Base-by-base conservation (phyloP, 1,284 basidiomycete species). In the Coniferiporia weirii region DNA sequence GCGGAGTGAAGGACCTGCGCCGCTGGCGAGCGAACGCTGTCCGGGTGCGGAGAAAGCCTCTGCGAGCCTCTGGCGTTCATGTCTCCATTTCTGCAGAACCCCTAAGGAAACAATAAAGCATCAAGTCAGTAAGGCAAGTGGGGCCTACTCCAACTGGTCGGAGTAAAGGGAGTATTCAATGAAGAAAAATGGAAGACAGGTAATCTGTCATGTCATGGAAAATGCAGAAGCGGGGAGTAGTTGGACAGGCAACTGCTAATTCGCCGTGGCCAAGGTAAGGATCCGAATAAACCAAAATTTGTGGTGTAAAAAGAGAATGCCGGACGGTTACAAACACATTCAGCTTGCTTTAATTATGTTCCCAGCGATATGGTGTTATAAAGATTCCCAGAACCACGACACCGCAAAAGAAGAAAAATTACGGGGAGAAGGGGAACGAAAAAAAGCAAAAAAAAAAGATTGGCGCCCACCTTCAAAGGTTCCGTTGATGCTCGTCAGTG, bases 401-500 rank as follows among this genome's bases (percentile, higher is more conserved):
- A n/a, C n/a, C n/a, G 22, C 45, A 17, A 13, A 19, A 45, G 15
- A n/a, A 52, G 13, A 17, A 7, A 15, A 44, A 40, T 9, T 3
- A 40, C 38, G 6, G 3, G 27, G 43, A 32, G 27, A 35, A 7
- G 52, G 10, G 12, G 8, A 22, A 47, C 50, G 57, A 47, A 35
- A n/a, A 50, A 40, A 46, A 52, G 36, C 34, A 53, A 35, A 46
- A 20, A 34, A 34, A 32, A 32, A 27, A 27, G 48, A 49, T n/a
- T 15, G 8, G 15, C 19, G 8, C 71, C 19, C 36, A 84, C 85
- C 82, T 79, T 97, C 94, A 60, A 97, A 87, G 10, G 85, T 85
- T 52, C 86, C 82, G 72, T 99, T 99, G 71, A 98, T 93, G 65
- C 89, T 94, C 15, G 95, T 97, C 60, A 99, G 78, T 2, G 96